Evolutionary conservation across 139 green algal species (phyloP), one percentile per base, ranked within the genome.

Genomic region (Chlorella sorokiniana): DNA sequence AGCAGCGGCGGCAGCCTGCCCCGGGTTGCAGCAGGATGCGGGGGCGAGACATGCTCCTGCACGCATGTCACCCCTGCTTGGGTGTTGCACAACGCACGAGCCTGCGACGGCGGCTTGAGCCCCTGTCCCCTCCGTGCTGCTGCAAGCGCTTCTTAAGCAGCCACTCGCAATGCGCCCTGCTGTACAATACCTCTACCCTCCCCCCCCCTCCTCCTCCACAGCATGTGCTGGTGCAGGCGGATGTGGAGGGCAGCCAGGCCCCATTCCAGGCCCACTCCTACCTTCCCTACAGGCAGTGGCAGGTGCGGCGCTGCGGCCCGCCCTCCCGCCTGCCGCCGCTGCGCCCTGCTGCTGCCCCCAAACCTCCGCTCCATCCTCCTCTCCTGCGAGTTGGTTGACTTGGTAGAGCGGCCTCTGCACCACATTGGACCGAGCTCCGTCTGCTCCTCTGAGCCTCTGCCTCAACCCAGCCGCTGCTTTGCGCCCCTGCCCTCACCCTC

Each of bases 211-310:
- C 51, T 27, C 22, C 25, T 16, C 37, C 5, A 37, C 73, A 79
- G 73, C 41, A 69, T 29, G 73, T 79, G 37, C 37, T 79, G 51
- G 54, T 68, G 18, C 73, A 79, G 40, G 73, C 73, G 6, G 31
- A 44, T 4, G 52, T 69, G 25, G 27, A 64, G 14, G 52, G 54
- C 18, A 29, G 52, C 1, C 73, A 79, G 54, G 25, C 16, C 7
- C 73, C 73, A 1, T 79, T 69, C 59, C 23, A 79, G 37, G 29
- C 40, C 37, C 52, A 56, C 73, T 69, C 73, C 9, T 79, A 56
- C 54, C 73, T 79, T 10, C 54, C 54, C 37, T 79, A 69, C 40
- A 79, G 22, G 1, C 16, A 35, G 25, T 79, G 73, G 73, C 25
- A 25, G 29, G 70, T 77, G 70, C 41, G 70, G n/a, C 7, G 59